These are phyloP conservation scores for Penicillium griseofulvum DNA, from an alignment of 2,329 filamentous ascomycete species.

Conservation along the genomic window DNA sequence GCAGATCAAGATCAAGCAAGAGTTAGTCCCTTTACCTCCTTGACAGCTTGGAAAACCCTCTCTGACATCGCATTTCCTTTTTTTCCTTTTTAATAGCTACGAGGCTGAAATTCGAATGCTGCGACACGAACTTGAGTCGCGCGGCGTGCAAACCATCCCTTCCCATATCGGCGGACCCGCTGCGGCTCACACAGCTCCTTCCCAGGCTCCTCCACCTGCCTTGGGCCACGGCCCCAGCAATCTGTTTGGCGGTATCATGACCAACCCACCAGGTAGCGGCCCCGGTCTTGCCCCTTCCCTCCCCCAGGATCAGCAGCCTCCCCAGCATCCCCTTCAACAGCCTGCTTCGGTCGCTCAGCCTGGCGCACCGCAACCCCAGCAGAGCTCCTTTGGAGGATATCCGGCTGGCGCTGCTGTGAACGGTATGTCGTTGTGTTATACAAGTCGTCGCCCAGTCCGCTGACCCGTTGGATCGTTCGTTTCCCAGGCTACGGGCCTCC, in stretches of 20 bases:
- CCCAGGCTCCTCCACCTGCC: conserved; percentile 78
- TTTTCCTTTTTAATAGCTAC: conserved; percentile 59
- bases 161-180: conserved; percentile 64
- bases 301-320: conserved; percentile 62
- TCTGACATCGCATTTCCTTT: conserved; percentile 11
- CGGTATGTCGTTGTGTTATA: conserved; percentile 48
- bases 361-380: conserved; percentile 69
- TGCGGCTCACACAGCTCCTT: conserved; percentile 73
- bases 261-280: conserved; percentile 79
- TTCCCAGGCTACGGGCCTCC: conserved; percentile 71
- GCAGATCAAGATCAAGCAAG: conserved; percentile 83
- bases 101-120: conserved; percentile 86
- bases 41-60: background rate
- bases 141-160: conserved; percentile 62
- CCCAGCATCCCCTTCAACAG: conserved; percentile 59
- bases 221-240: conserved; percentile 87
- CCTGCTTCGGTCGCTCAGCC: conserved; percentile 56
- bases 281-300: conserved; percentile 77
- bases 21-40: conserved; percentile 59
- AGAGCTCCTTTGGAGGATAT: conserved; percentile 67
- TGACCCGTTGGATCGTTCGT: conserved; percentile 45
- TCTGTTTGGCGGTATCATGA: conserved; percentile 94
- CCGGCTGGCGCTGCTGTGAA: conserved; percentile 64
- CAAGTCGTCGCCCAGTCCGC: conserved; percentile 38
- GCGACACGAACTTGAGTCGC: conserved; percentile 79